Evolutionary conservation across 140 eudicot genomes (phyloP), one percentile per base, ranked within the genome.

Genomic region (Flaveria floridana): DNA sequence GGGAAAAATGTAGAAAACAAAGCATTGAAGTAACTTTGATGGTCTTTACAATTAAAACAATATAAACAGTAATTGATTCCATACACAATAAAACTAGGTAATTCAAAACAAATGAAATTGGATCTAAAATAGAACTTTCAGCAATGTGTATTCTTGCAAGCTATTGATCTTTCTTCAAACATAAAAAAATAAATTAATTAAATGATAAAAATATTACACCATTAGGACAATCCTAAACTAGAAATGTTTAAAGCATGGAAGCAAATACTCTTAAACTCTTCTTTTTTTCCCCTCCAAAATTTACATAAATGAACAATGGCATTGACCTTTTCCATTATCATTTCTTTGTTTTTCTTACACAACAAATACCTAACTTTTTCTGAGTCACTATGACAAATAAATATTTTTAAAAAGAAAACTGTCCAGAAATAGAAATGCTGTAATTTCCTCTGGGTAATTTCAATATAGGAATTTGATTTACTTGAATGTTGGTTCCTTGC

Each of bases 301-400:
- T 47, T 74, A 47, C 13, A 71, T 73, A 71, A 56, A 50, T 20
- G 23, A 57, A 66, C 65, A 56, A 80, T 57, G 42, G 80, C 51
- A 20, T 18, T 15, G 15, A 30, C 50, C 41, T 50, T 41, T 74
- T 53, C 25, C 69, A 4, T 64, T 37, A 72, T n/a, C 68, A 26
- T n/a, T 63, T 71, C 14, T 20, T 50, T n/a, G 44, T 52, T 51
- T 63, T 14, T 64, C 15, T 1, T 48, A 71, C 53, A 72, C 69
- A 50, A 78, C 80, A 76, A 50, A 13, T 41, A 63, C 68, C 71
- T 39, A 47, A n/a, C 2, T 5, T 18, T 65, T 46, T 18, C 26
- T 58, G 70, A 21, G 7, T 21, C 8, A 42, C 64, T 48, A 42
- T 23, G 44, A 25, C 62, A 11, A 19, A 59, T 78, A 78, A 78